Evolutionary conservation across 2,329 filamentous ascomycete genomes (phyloP), one percentile per base, ranked within the genome.

Genomic region (Curvularia sp.): DNA sequence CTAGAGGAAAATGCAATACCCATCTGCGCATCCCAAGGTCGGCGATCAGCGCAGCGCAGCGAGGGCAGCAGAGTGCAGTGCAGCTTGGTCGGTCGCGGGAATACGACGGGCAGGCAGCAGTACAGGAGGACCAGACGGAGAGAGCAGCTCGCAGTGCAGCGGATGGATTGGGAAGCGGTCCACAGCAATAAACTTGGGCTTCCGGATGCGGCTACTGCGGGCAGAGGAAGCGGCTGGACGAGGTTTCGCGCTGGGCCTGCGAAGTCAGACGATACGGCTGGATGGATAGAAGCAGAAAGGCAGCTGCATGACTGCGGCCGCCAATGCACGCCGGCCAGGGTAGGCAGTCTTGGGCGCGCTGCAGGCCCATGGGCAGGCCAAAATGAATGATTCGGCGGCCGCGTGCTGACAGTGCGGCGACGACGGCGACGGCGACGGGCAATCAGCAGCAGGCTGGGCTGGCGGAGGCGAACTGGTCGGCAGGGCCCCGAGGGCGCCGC

Each of bases 231-330:
- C 35, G 64, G 57, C 63, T 60, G 55, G 61, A 60, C 56, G 57
- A 60, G 58, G 31, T 6, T 12, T 46, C 59, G 35, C 43, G 31
- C 30, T 31, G 58, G 57, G 50, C 57, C 49, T 56, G 56, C 60
- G 63, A 60, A 73, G 70, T 75, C 72, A 75, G 73, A 69, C 72
- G 73, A 75, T 74, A 66, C 64, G 65, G 68, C 47, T 56, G 39
- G 62, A 57, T 64, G 61, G 68, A 67, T 68, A 62, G 62, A 68
- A 66, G 33, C 58, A 64, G 61, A 61, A 67, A 55, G 64, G 63
- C 60, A 66, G 69, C 72, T 75, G 72, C 71, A 75, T 73, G 72
- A 67, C 63, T 63, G 66, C 68, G 74, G 73, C 69, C 70, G 73
- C 72, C 71, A 72, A 73, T 74, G 71, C 72, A 75, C 62, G 66